Evolutionary conservation across 345 rosid genomes (phyloP), one percentile per base, ranked within the genome.

Genomic region (Corchorus capsularis): DNA sequence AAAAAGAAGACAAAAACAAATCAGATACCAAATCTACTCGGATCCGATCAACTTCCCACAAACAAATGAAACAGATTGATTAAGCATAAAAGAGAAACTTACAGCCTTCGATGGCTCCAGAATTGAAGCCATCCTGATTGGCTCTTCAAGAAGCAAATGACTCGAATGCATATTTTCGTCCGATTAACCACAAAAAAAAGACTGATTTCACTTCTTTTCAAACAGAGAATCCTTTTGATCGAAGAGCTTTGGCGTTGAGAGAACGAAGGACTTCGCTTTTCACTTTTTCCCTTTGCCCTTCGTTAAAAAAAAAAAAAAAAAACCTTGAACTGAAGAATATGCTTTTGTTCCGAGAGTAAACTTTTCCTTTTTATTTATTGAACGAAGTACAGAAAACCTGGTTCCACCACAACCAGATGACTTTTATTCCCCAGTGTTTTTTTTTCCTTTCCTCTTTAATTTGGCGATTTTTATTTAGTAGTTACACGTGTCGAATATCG

Each of bases 91-190:
- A 13, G 71, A 37, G 62, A 32, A 49, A 82, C 89, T 91, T 50
- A 96, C 98, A n/a, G 93, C 74, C 82, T 96, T 96, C 47, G 99
- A 92, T 45, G 99, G 92, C 85, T 95, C 97, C 79, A 95, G 97
- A 79, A 95, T 92, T 54, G 97, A 90, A 79, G 96, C 97, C 99
- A 95, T 95, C 93, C 99, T 85, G 78, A 95, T 95, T 4, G 99
- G 99, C 92, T 93, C 99, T 76, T 95, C 99, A 39, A 92, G 94
- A 73, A 95, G 98, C 85, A 95, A 79, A 88, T 95, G 97, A 76
- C 87, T 88, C 2, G 99, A 88, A 81, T 96, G 99, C 99, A 96
- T 96, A 76, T 79, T 91, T 27, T 6, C 43, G 43, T 74, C 43
- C 9, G 32, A 49, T 74, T 52, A 63, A 37, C 41, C 6, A 2